Base-by-base conservation (phyloP, 306 rosid species). In the Citrullus mucosospermus region DNA sequence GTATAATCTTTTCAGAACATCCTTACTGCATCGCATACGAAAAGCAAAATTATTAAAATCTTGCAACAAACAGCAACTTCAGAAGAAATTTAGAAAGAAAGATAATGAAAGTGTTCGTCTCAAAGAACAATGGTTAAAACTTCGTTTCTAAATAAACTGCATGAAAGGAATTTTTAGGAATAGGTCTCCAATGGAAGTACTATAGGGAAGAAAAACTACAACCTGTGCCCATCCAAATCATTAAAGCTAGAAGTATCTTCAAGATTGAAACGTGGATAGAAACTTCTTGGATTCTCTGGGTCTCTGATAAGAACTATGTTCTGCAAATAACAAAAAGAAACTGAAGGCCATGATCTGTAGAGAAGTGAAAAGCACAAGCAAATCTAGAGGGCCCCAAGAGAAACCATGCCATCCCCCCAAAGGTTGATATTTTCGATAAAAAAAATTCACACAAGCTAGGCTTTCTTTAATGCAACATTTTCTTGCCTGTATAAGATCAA, bases 201-300 rank as follows among this genome's bases (percentile, higher is more conserved):
- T 68, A 20, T 8, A 71, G 58, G 39, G 58, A 70, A 70, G 76
- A 22, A 70, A 13, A 70, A 70, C 3, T 39, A 65, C 75, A 83
- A 95, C 98, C 96, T 90, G 75, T 89, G 88, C 78, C 88, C 98
- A 81, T 95, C 97, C 89, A 95, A 88, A 83, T 89, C 96, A 57
- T 81, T 84, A 86, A 92, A 95, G 87, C 89, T 89, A 55, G 96
- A 84, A 79, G 96, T 92, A 66, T 92, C 97, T 86, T 95, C 98
- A 32, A 95, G 81, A 90, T 95, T 92, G 89, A 95, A 95, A 58
- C 98, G 98, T 77, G 98, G 98, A 82, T 89, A 92, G 81, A 95
- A 95, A 72, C 84, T 87, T 79, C 79, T 86, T 80, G 89, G 92
- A 86, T 92, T 86, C 84, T 95, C 97, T 38, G 92, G 91, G 84